These are phyloP conservation scores for Parascedosporium putredinis DNA, from an alignment of 2,329 filamentous ascomycete genomes.

Conservation along the genomic window DNA sequence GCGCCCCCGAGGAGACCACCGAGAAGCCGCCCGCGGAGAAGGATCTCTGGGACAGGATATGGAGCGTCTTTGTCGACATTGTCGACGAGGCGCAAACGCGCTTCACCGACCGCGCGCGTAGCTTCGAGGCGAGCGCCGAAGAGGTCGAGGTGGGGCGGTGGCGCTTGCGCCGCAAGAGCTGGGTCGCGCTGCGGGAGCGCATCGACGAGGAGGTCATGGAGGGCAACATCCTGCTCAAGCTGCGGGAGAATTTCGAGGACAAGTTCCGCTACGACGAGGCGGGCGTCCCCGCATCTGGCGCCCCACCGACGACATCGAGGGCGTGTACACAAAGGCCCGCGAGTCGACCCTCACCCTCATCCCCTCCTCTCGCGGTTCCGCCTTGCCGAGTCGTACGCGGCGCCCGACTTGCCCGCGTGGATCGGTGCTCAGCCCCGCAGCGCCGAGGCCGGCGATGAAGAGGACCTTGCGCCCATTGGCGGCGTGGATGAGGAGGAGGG, in stretches of 20 bases:
- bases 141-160: slow-evolving; percentile 90
- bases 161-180: slow-evolving; percentile 87
- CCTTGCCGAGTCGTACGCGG: slow-evolving; percentile 59
- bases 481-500: slow-evolving; percentile 92
- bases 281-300: slow-evolving; percentile 92
- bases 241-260: slow-evolving; percentile 97
- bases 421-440: slow-evolving; percentile 68
- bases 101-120: slow-evolving; percentile 80
- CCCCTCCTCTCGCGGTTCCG: slow-evolving; percentile 78
- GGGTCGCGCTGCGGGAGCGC: slow-evolving; percentile 79
- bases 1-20: slow-evolving; percentile 62
- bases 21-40: slow-evolving; percentile 64
- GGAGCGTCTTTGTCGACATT: slow-evolving; percentile 72
- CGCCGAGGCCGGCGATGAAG: slow-evolving; percentile 74
- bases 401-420: slow-evolving; percentile 77
- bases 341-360: slow-evolving; percentile 89
- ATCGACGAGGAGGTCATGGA: slow-evolving; percentile 98
- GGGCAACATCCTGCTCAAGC: slow-evolving; percentile 87
- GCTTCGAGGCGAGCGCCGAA: slow-evolving; percentile 83
- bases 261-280: slow-evolving; percentile 97
- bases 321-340: slow-evolving; percentile 80
- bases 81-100: slow-evolving; percentile 76
- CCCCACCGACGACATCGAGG: slow-evolving; percentile 93
- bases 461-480: slow-evolving; percentile 79
- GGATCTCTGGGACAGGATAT: slow-evolving; percentile 92